Conservation (phyloP, 345 rosid species). For the Bretschneidera sinensis region DNA sequence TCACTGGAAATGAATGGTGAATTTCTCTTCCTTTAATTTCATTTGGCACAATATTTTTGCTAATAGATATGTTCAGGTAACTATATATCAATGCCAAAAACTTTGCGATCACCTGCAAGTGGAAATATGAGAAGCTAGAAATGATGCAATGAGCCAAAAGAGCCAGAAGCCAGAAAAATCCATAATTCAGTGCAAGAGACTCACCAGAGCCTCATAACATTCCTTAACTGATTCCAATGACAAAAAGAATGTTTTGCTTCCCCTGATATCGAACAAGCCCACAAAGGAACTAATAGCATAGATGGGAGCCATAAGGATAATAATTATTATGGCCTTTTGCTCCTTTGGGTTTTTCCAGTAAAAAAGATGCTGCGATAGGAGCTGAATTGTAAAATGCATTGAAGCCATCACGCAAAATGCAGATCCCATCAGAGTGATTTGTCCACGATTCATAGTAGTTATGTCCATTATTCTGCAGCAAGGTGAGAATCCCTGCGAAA, state of each 20-base stretch:
- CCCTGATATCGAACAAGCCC: conserved; percentile 70
- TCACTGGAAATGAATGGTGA: conserved; percentile 90
- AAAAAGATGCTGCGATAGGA: conserved; percentile 74
- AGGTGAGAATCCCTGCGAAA: conserved; percentile 6
- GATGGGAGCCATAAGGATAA: conserved; percentile 91
- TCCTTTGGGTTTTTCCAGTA: conserved; percentile 97
- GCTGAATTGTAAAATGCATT: conserved; percentile 72
- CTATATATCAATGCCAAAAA: conserved; percentile 88
- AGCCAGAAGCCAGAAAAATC: not conserved
- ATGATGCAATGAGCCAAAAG: conserved; percentile 10
- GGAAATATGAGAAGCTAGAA: conserved; percentile 10
- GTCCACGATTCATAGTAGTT: conserved; percentile 43
- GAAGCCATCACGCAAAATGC: conserved; percentile 58
- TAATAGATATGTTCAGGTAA: conserved; percentile 80
- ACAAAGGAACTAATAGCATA: conserved; percentile 69
- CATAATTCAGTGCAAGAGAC: conserved; percentile 18
- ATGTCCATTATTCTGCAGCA: conserved; percentile 47
- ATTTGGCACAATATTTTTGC: conserved; percentile 63
- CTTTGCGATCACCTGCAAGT: conserved; percentile 81
- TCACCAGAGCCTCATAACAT: conserved; percentile 91
- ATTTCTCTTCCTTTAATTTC: conserved; percentile 86
- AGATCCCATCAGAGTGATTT: conserved; percentile 59
- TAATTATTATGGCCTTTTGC: conserved; percentile 82
- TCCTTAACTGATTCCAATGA: conserved; percentile 85
- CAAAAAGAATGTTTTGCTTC: conserved; percentile 75